Base-by-base conservation (phyloP, 1,284 basidiomycete genomes). In the Puccinia polysora region DNA sequence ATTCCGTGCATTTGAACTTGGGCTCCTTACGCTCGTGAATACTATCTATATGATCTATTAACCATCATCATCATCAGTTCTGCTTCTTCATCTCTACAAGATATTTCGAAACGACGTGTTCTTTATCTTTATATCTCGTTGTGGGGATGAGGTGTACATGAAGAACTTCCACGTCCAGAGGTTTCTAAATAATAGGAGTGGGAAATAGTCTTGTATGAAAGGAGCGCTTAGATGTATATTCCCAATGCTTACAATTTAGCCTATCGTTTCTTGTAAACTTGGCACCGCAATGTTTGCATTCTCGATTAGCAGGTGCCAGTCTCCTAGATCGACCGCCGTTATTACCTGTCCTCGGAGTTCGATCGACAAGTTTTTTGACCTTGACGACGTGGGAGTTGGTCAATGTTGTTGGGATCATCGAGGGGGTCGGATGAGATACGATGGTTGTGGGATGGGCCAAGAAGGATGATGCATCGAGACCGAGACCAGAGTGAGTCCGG, bases 41-140 rank as follows among this genome's bases (percentile, higher is more conserved):
- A 49, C 60, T 63, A 49, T 63, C 60, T n/a, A 63, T 63, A 49
- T 63, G 60, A 63, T 63, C 60, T 63, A 47, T 38, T 7, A 43
- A 62, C 20, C 38, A 43, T 15, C 25, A 10, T 25, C 4, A 43
- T 45, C 40, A n/a, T n/a, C n/a, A n/a, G n/a, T n/a, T n/a, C n/a
- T n/a, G n/a, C n/a, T n/a, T n/a, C n/a, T n/a, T n/a, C n/a, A n/a
- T n/a, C n/a, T n/a, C n/a, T n/a, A n/a, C n/a, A n/a, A n/a, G n/a
- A n/a, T n/a, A n/a, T 55, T 23, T 4, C 18, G 12, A 32, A 14
- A 32, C 6, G 15, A 49, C 4, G 6, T 23, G 25, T 53, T 10
- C 23, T 53, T 53, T 53, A 20, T 10, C 20, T 7, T 32, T n/a
- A 15, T 30, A 18, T 32, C 10, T 12, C n/a, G 2, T 8, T 7